Percentiles rank a stretch among this genome's conserved stretches.
Evolutionary conservation across 2,329 filamentous ascomycete species (phyloP).

Genomic region (Pseudopyricularia javanii): DNA sequence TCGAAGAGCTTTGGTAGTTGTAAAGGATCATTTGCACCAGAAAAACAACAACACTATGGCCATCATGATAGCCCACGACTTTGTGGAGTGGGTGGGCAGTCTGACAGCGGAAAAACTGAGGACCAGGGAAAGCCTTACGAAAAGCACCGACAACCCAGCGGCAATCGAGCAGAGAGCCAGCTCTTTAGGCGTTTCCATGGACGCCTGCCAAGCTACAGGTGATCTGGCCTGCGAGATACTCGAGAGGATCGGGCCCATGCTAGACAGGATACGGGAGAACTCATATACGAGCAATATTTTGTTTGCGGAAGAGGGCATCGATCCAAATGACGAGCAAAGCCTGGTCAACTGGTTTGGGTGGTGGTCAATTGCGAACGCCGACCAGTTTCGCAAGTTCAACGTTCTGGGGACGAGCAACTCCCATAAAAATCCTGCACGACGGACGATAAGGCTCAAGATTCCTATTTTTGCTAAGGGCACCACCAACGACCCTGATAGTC

Average conservation of each 20-base stretch:
- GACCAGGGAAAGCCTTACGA: conserved; percentile 3
- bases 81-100: conserved; percentile 17
- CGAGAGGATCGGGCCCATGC: conserved; percentile 7
- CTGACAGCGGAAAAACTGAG: conserved; percentile 20
- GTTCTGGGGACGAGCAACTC: conserved; percentile 17
- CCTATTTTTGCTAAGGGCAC: conserved; percentile 23
- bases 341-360: conserved; percentile 51
- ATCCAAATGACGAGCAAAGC: conserved; percentile 48
- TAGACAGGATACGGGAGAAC: background rate
- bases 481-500: conserved; percentile 22
- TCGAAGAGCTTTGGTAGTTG: conserved; percentile 19
- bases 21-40: conserved; percentile 9
- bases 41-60: background rate
- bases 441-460: conserved; percentile 13
- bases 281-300: conserved; percentile 21
- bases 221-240: background rate
- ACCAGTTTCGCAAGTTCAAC: conserved; percentile 39
- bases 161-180: conserved; percentile 7
- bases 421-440: conserved; percentile 4
- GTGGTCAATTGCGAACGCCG: conserved; percentile 38
- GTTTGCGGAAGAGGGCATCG: conserved; percentile 33
- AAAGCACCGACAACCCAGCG: conserved; percentile 9
- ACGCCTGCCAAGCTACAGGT: conserved; percentile 10
- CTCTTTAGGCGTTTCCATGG: conserved; percentile 13
- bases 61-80: background rate